These are phyloP conservation scores for Lasiodiplodia sp. DNA, from an alignment of 2,329 filamentous ascomycete genomes.

Conservation along the genomic window DNA sequence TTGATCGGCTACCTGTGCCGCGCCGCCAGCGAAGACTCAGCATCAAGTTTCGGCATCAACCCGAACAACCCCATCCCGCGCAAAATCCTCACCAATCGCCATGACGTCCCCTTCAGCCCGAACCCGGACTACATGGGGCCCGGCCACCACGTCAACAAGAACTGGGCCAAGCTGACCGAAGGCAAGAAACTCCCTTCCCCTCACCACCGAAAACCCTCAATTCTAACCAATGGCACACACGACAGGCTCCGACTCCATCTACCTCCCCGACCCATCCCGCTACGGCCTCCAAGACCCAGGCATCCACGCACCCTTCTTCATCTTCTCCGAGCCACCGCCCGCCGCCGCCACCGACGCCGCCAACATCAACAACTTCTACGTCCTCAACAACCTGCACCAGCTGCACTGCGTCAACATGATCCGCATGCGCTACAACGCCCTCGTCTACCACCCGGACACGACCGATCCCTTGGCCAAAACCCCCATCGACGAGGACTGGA, in stretches of 20 bases:
- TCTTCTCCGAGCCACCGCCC: background rate
- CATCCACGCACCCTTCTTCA: conserved; percentile 1
- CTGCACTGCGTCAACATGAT: conserved; percentile 20
- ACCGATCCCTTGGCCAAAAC: background rate
- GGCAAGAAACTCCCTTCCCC: background rate
- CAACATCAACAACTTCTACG: conserved; percentile 9
- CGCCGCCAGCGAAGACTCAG: background rate
- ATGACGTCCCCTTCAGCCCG: conserved; percentile 12
- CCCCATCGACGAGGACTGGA: background rate
- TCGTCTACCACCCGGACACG: background rate
- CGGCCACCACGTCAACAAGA: background rate
- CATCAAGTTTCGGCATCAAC: conserved; percentile 8
- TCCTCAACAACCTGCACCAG: conserved; percentile 12
- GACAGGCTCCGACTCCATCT: conserved; percentile 1
- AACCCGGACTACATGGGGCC: background rate
- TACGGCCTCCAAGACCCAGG: background rate
- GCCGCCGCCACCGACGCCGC: background rate
- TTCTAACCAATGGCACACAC: no score
- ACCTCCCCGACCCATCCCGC: background rate
- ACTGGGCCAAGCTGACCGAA: conserved; percentile 4
- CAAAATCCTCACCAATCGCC: background rate
- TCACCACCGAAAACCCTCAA: background rate
- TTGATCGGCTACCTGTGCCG: background rate
- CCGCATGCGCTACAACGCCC: conserved; percentile 9
- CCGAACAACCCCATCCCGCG: background rate